Evolutionary conservation across 768 basidiomycete species (phyloP).

Genomic region (Mycena polygramma): DNA sequence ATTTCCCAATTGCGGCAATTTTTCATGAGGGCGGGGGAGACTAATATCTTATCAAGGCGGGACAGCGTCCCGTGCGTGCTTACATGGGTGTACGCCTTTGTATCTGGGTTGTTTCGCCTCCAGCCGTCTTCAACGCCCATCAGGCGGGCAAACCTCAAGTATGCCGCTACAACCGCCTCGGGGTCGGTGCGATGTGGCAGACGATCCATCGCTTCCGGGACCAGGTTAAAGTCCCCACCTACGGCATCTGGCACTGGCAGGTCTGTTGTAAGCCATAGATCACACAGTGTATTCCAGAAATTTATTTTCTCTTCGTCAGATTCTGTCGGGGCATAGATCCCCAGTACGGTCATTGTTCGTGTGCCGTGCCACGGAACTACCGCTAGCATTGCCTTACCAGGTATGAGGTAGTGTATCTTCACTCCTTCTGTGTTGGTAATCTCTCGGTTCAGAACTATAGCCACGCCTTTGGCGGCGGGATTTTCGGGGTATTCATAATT

Average conservation of each 20-base stretch:
- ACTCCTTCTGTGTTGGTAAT: neutral
- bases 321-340: constrained; percentile 41
- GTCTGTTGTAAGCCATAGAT: constrained; percentile 7
- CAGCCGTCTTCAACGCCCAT: no score
- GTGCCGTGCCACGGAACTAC: constrained; percentile 10
- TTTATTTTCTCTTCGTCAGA: neutral
- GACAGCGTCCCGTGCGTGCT: no score
- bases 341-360: constrained; percentile 30
- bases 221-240: no score
- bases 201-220: no score
- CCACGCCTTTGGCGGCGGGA: constrained; percentile 12
- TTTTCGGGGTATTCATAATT: constrained; percentile 9
- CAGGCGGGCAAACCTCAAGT: no score
- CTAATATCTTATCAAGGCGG: no score
- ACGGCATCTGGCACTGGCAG: constrained; percentile 21
- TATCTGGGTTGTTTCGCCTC: no score
- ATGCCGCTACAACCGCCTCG: no score
- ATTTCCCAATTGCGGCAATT: no score
- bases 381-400: constrained; percentile 22
- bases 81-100: no score
- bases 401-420: constrained; percentile 6
- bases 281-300: constrained; percentile 35
- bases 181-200: no score
- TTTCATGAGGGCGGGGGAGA: no score
- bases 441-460: constrained; percentile 20